phyloP scores from a whole-genome alignment of 1,284 basidiomycete species.

The Athelia sp. region DNA sequence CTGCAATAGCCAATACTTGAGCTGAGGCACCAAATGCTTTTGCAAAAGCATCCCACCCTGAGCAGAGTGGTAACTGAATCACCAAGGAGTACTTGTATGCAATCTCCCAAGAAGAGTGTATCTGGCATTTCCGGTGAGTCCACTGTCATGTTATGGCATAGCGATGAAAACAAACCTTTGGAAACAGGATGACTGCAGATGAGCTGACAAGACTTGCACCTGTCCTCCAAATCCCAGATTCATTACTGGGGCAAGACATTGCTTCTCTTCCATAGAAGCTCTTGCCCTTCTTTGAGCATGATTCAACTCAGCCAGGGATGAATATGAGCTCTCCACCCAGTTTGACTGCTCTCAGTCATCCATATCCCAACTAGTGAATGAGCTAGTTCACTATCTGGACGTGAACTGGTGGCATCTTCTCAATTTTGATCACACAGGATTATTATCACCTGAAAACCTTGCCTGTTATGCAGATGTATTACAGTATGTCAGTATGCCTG shows the following conservation, averaged over 20 bases:
- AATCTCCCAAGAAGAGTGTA: neutral
- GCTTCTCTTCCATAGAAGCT: conserved; percentile 2
- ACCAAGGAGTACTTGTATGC: neutral
- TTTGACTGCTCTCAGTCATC: conserved; percentile 4
- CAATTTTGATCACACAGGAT: conserved; percentile 1
- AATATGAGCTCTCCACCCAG: neutral
- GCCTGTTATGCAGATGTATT: conserved; percentile 7
- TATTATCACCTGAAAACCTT: conserved; percentile 3
- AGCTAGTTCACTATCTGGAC: conserved; percentile 3
- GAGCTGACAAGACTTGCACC: neutral
- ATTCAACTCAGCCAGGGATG: conserved; percentile 1
- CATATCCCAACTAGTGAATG: conserved; percentile 6
- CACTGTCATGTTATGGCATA: neutral
- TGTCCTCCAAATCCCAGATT: neutral
- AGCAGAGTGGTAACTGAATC: neutral
- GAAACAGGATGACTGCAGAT: neutral
- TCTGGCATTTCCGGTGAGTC: neutral
- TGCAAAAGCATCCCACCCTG: too few relatives aligned
- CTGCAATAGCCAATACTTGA: too few relatives aligned
- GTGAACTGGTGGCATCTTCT: conserved; percentile 9
- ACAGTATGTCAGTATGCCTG: conserved; percentile 6
- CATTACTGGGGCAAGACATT: neutral
- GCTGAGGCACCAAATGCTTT: too few relatives aligned
- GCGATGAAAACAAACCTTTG: neutral
- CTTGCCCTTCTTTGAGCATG: conserved; percentile 4